These are phyloP conservation scores for Xylaria flabelliformis DNA, from an alignment of 495 filamentous ascomycete genomes.

Conservation along the genomic window DNA sequence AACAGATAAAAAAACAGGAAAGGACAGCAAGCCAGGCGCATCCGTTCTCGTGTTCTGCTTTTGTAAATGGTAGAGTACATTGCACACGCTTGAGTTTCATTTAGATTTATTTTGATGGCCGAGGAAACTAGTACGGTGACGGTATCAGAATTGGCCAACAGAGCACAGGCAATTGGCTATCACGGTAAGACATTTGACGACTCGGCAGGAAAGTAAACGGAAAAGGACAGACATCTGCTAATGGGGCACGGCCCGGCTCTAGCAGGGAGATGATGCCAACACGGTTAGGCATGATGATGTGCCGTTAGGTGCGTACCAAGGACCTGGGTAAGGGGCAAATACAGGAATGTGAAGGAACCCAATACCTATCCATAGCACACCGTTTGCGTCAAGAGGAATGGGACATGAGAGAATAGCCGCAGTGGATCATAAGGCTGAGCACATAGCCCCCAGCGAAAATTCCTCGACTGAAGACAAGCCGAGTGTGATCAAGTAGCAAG, in stretches of 20 bases:
- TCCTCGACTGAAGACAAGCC: neutral
- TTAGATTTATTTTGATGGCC: neutral
- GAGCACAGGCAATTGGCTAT: neutral
- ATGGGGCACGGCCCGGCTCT: slow-evolving; percentile 4
- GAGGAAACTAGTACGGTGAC: neutral
- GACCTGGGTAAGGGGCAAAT: neutral
- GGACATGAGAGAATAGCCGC: neutral
- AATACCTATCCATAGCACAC: neutral
- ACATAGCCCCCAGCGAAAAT: slow-evolving; percentile 1
- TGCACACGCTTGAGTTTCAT: neutral
- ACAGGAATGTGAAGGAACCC: neutral
- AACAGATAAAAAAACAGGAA: neutral
- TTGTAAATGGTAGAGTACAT: neutral
- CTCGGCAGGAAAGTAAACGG: neutral
- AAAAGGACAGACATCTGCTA: neutral
- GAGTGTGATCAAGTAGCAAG: neutral
- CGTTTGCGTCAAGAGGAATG: slow-evolving; percentile 1
- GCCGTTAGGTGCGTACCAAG: slow-evolving; percentile 16
- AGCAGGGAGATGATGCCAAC: slow-evolving; percentile 7
- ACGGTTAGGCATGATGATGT: slow-evolving; percentile 12
- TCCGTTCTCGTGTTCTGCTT: neutral
- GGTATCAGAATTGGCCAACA: neutral
- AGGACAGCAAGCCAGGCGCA: neutral
- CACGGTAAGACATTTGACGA: neutral
- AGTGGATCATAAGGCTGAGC: slow-evolving; percentile 25